Evolutionary conservation across 2,329 filamentous ascomycete species (phyloP).

Genomic region (Colletotrichum noveboracense): DNA sequence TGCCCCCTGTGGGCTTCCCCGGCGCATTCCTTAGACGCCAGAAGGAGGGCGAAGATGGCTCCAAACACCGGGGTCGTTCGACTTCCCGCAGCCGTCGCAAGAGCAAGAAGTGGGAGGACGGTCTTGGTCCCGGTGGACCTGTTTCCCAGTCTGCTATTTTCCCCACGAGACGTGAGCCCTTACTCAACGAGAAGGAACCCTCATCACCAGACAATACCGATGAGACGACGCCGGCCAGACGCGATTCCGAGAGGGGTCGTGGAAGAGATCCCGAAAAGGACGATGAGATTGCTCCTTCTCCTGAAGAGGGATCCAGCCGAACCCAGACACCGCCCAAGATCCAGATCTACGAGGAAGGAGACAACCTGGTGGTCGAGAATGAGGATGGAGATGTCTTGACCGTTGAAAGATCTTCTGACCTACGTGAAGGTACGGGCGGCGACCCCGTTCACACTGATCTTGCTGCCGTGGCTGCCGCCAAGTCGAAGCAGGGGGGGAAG

Average conservation of each 20-base stretch:
- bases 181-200: constrained; percentile 31
- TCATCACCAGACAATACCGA: constrained; percentile 26
- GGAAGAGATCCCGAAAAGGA: constrained; percentile 12
- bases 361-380: constrained; percentile 82
- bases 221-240: neutral
- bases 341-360: constrained; percentile 82
- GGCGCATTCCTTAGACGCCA: constrained; percentile 83
- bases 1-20: constrained; percentile 75
- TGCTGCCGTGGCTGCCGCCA: constrained; percentile 11
- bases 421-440: constrained; percentile 6
- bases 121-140: constrained; percentile 82
- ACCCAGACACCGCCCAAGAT: constrained; percentile 38
- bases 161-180: constrained; percentile 56
- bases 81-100: constrained; percentile 66
- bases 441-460: neutral
- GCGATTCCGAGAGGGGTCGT: constrained; percentile 10
- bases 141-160: constrained; percentile 90
- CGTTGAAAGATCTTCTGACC: constrained; percentile 55
- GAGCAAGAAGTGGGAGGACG: constrained; percentile 72
- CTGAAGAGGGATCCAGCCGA: constrained; percentile 8
- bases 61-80: constrained; percentile 43
- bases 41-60: constrained; percentile 72
- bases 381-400: constrained; percentile 85
- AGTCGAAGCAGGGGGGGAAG: constrained; percentile 36
- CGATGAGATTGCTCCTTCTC: constrained; percentile 14